Evolutionary conservation across 352 stramenopile species (phyloP), one percentile per base, ranked within the genome.

Genomic region (Thalassiosira mediterranea): DNA sequence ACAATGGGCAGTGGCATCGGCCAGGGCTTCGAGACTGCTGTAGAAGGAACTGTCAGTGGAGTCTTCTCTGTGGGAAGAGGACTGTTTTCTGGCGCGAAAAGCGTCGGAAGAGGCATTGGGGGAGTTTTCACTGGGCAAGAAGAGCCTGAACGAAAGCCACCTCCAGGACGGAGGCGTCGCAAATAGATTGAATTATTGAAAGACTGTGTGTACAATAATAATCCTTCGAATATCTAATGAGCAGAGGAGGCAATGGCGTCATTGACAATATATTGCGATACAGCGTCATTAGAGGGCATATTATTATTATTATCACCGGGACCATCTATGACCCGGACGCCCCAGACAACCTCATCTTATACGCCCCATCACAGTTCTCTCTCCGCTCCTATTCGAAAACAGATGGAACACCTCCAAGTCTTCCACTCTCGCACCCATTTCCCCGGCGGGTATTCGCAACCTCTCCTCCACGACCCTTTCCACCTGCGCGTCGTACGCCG

Each of bases 51-150:
- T 49, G 83, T 89, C 5, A 85, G 78, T 72, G 88, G 88, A n/a
- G 72, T 94, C 1, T 70, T 91, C 37, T 88, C 78, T 48, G 79
- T 83, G 2, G 86, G 87, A 10, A 76, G 79, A 70, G 88, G 88
- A 28, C 37, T 94, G 10, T 91, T 94, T 64, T 87, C 72, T 56
- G 88, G 88, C 47, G 75, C 84, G 17, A 89, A 80, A 46, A 89
- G 69, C 62, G 72, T 92, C 44, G 81, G 82, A n/a, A 82, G 83
- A 76, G 88, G 88, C 13, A 80, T 93, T 51, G 84, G 84, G 23
- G 82, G 78, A 64, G 84, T 79, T 0, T 85, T 93, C 58, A 80
- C 59, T 31, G 82, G 76, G 47, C 78, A 75, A 40, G 76, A 74
- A 25, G 48, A 78, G 59, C 5, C 23, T 25, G 11, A 47, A 15